These are phyloP conservation scores for Ophiostoma perfectum DNA, from an alignment of 2,329 filamentous ascomycete genomes.

Conservation along the genomic window DNA sequence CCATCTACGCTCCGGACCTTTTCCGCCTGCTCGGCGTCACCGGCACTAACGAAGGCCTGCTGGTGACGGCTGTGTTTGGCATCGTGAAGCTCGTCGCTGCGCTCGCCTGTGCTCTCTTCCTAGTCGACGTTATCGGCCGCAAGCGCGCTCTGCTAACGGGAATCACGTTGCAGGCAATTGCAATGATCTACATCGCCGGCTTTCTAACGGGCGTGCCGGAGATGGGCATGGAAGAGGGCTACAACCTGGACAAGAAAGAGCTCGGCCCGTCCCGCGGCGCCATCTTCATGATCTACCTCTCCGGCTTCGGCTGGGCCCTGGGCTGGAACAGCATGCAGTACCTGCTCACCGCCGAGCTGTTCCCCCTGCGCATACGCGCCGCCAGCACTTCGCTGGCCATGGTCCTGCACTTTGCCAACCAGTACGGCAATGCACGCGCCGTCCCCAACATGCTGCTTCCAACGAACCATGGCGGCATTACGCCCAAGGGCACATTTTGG, in stretches of 20 bases:
- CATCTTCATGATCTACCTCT: background rate
- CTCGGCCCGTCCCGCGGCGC: background rate
- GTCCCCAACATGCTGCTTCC: background rate
- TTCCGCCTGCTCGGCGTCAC: background rate
- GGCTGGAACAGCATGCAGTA: slow-evolving; percentile 6
- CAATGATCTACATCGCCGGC: background rate
- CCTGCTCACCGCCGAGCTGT: background rate
- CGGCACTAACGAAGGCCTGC: background rate
- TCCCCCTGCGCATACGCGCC: background rate
- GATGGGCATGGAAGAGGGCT: background rate
- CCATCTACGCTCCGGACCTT: background rate
- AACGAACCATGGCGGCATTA: background rate
- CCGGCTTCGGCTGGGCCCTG: background rate
- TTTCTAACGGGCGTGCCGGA: background rate
- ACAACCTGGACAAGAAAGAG: background rate
- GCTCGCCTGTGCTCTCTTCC: background rate
- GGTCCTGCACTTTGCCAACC: background rate
- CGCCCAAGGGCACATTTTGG: background rate
- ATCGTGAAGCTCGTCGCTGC: background rate
- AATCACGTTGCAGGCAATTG: background rate
- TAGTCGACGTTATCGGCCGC: background rate
- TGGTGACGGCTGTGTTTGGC: background rate
- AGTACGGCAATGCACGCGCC: background rate
- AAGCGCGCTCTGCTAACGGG: background rate
- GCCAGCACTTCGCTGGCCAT: background rate